Evolutionary conservation across 352 stramenopile species (phyloP).

Genomic region (Phytophthora hybrid): DNA sequence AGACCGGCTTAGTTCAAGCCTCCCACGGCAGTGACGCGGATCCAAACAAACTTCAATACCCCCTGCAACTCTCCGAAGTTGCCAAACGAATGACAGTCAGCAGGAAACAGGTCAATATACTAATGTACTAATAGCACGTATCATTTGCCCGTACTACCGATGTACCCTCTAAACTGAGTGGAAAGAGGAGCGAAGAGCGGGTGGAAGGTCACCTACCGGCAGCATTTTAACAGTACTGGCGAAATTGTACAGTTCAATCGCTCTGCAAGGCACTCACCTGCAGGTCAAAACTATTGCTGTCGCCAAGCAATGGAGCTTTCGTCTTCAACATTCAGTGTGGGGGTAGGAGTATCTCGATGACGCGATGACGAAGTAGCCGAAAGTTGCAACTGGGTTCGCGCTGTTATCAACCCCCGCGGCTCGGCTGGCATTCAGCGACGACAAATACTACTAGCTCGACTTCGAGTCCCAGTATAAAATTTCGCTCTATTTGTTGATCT

Average conservation of each 20-base stretch:
- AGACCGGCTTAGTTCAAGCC: background rate
- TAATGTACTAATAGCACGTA: background rate
- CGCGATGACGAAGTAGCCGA: background rate
- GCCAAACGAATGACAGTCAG: slow-evolving; percentile 19
- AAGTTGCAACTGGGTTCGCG: slow-evolving; percentile 8
- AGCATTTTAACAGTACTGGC: slow-evolving; percentile 6
- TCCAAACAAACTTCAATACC: slow-evolving; percentile 49
- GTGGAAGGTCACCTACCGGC: slow-evolving; percentile 12
- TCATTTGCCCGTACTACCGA: slow-evolving; percentile 20
- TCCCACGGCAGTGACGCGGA: background rate
- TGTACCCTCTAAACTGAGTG: slow-evolving; percentile 39
- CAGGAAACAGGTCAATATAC: background rate
- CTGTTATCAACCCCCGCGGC: slow-evolving; percentile 1
- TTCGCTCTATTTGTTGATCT: slow-evolving; percentile 13
- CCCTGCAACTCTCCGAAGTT: slow-evolving; percentile 65
- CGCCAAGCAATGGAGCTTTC: background rate
- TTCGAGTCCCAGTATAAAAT: no score
- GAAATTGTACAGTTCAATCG: background rate
- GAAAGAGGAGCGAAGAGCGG: no score
- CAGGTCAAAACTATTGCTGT: slow-evolving; percentile 6
- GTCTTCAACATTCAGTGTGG: slow-evolving; percentile 13
- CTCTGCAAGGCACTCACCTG: background rate
- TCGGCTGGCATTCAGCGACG: background rate
- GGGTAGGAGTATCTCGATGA: slow-evolving; percentile 17
- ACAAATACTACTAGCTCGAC: no score